phyloP scores from a whole-genome alignment of 164 flowering plant species.

The Piper longum region DNA sequence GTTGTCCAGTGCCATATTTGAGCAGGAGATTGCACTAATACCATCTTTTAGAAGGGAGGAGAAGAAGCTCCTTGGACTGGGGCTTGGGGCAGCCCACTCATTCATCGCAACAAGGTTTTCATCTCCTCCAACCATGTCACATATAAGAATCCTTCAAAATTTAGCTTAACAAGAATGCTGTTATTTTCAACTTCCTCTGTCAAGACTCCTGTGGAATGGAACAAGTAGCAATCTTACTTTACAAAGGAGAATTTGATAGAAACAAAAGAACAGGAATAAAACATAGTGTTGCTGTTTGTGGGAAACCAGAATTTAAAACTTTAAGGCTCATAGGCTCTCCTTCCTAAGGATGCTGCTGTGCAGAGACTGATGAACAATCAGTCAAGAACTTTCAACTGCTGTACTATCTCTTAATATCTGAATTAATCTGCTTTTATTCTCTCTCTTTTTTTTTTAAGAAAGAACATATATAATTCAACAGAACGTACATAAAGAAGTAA shows the following conservation, averaged over 20 bases:
- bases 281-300: neutral
- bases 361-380: too few relatives aligned
- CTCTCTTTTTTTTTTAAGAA: too few relatives aligned
- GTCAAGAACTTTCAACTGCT: too few relatives aligned
- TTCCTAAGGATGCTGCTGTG: too few relatives aligned
- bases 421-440: too few relatives aligned
- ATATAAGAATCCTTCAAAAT: neutral
- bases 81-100: conserved; percentile 58
- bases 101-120: conserved; percentile 49
- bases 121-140: conserved; percentile 43
- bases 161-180: neutral
- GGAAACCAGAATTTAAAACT: neutral
- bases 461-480: too few relatives aligned
- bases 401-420: too few relatives aligned
- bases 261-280: neutral
- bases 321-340: too few relatives aligned
- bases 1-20: conserved; percentile 17
- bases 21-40: conserved; percentile 18
- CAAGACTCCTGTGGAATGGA: neutral
- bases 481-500: too few relatives aligned
- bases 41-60: conserved; percentile 32
- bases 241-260: neutral
- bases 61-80: conserved; percentile 43
- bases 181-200: neutral
- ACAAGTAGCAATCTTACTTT: neutral